Percentiles rank a stretch among this genome's conserved stretches.
phyloP scores from a whole-genome alignment of 2,329 filamentous ascomycete species.

The Talaromyces verruculosus region DNA sequence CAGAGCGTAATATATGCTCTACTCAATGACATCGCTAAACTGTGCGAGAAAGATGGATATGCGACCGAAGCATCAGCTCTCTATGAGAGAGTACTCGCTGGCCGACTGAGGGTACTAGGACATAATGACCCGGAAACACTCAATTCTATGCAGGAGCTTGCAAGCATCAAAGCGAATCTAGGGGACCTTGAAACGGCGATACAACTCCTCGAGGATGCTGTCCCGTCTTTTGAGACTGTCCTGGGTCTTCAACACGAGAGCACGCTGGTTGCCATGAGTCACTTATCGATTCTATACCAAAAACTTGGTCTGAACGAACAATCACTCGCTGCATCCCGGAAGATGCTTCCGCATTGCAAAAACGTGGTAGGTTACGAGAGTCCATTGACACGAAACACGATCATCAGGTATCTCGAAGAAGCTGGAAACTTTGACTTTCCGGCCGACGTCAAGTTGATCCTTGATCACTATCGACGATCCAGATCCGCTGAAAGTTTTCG shows the following conservation, averaged over 20 bases:
- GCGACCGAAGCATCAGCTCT: slow-evolving; percentile 34
- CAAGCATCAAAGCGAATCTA: slow-evolving; percentile 29
- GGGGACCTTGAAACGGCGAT: slow-evolving; percentile 33
- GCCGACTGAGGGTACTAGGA: slow-evolving; percentile 31
- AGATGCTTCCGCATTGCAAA: slow-evolving; percentile 31
- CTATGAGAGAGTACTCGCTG: slow-evolving; percentile 34
- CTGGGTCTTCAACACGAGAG: slow-evolving; percentile 32
- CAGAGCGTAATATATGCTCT: slow-evolving; percentile 31
- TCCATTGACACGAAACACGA: slow-evolving; percentile 28
- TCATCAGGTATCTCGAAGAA: slow-evolving; percentile 30
- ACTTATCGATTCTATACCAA: slow-evolving; percentile 32
- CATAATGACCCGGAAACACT: slow-evolving; percentile 35
- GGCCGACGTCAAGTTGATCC: slow-evolving; percentile 28
- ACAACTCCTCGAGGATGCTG: slow-evolving; percentile 31
- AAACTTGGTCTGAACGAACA: slow-evolving; percentile 32
- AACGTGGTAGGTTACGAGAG: slow-evolving; percentile 29
- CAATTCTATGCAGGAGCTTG: slow-evolving; percentile 33
- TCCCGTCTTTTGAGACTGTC: slow-evolving; percentile 33
- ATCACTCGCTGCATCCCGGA: slow-evolving; percentile 28
- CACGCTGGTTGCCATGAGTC: slow-evolving; percentile 33
- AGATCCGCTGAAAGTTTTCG: slow-evolving; percentile 28
- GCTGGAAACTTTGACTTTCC: slow-evolving; percentile 34
- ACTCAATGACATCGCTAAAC: slow-evolving; percentile 31
- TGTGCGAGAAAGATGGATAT: slow-evolving; percentile 33
- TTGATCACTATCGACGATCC: slow-evolving; percentile 31